These are phyloP conservation scores for Taiwanofungus camphoratus DNA, from an alignment of 1,284 basidiomycete genomes.

Conservation along the genomic window DNA sequence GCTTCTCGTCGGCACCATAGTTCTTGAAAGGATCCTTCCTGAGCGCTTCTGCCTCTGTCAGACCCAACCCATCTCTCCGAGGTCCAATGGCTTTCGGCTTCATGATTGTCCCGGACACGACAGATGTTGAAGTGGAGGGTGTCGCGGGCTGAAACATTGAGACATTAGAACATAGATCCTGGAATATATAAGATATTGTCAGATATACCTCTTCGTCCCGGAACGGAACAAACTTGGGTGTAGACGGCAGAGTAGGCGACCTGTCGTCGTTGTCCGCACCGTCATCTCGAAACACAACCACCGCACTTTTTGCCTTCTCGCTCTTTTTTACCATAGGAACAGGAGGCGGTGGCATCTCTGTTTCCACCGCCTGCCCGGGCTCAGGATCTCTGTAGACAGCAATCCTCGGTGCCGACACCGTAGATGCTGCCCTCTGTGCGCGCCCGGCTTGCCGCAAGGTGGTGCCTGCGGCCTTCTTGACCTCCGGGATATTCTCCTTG, in stretches of 20 bases:
- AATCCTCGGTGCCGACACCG: conserved; percentile 38
- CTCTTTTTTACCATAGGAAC: conserved; percentile 8
- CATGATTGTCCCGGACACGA: conserved; percentile 49
- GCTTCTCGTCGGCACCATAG: conserved; percentile 35
- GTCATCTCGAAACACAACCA: conserved; percentile 25
- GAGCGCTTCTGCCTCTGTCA: conserved; percentile 64
- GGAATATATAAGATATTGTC: neutral
- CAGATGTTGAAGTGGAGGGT: conserved; percentile 18
- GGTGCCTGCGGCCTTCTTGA: conserved; percentile 59
- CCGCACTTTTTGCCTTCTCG: conserved; percentile 13
- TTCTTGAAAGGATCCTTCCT: conserved; percentile 76
- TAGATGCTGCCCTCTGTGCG: conserved; percentile 44
- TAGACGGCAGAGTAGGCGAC: conserved; percentile 29
- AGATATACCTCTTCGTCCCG: conserved; percentile 49
- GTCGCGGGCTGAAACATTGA: conserved; percentile 22
- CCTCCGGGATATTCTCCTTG: conserved; percentile 69
- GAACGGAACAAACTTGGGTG: conserved; percentile 61
- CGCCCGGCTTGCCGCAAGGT: conserved; percentile 56
- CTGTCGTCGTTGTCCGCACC: conserved; percentile 9
- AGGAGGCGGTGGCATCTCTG: conserved; percentile 19
- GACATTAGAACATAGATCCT: conserved; percentile 7
- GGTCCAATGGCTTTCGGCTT: conserved; percentile 38
- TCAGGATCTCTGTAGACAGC: conserved; percentile 50
- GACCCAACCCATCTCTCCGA: conserved; percentile 31
- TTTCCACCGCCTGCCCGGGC: conserved; percentile 15